Evolutionary conservation across 2,329 filamentous ascomycete genomes (phyloP), one percentile per base, ranked within the genome.

Genomic region (Botrytis squamosa): DNA sequence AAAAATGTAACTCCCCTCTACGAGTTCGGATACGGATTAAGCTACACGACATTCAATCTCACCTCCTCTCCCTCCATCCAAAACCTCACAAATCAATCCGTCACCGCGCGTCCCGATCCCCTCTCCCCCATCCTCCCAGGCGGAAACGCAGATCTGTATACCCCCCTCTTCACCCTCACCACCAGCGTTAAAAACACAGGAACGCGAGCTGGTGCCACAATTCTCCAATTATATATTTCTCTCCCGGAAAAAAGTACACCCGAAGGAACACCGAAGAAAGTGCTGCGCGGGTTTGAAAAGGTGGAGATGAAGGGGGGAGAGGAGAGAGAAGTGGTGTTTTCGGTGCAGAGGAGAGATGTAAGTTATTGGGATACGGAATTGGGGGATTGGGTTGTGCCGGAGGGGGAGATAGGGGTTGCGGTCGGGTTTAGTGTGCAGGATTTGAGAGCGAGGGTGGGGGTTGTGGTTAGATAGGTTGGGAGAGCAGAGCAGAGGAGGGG

Each of bases 271-370:
- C 87, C 89, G 8, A 82, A 85, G 7, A 84, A 86, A 38, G 85
- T 89, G 18, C 89, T 98, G 20, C 91, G 95, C 74, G 91, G 90
- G 71, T 98, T 97, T 80, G 92, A 84, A 68, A 94, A 93, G 83
- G 84, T 97, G 73, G 85, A 85, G 67, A 89, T 97, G 75, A 85
- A 87, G 1, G 86, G 93, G 0, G 93, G 93, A 33, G 82, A 89
- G 83, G 88, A 86, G 71, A 86, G 84, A 4, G 87, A 85, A 2
- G 95, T 95, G 84, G 85, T 81, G 1, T 90, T 89, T 1, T 86
- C 89, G 20, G 83, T 98, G 73, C 95, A 90, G 20, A 88, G 94
- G 57, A 89, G 93, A 73, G 95, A 98, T 80, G 78, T 97, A 72
- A 93, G 91, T 81, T 95, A 93, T 84, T 98, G 95, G 95, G 93